A percentile compares a stretch with the other conserved stretches of the same genome.
Conservation (phyloP, 164 flowering plant genomes). For the Sedum album region DNA sequence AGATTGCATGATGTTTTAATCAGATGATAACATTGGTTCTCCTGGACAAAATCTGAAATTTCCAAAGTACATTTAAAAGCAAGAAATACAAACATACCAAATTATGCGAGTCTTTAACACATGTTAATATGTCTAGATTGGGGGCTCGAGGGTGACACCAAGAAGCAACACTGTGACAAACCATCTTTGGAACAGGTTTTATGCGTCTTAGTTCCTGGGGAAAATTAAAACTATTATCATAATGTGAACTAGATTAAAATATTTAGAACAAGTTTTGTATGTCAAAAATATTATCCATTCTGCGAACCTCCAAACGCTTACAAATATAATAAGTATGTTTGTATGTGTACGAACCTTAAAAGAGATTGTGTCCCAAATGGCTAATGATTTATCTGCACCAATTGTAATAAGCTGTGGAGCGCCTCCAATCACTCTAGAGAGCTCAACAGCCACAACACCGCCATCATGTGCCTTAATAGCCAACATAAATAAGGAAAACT, state of each 20-base stretch:
- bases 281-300: not conserved
- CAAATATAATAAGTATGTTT: not conserved
- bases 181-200: constrained; percentile 87
- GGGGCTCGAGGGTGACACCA: constrained; percentile 99
- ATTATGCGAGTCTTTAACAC: constrained; percentile 97
- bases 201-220: constrained; percentile 83
- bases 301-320: not conserved
- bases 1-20: constrained; percentile 9
- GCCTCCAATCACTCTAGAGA: constrained; percentile 83
- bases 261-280: not conserved
- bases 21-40: not conserved
- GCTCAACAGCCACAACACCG: constrained; percentile 94
- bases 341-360: constrained; percentile 53
- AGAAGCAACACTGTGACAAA: constrained; percentile 95
- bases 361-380: constrained; percentile 97
- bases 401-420: constrained; percentile 93
- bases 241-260: not conserved
- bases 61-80: not conserved
- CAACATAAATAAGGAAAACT: not conserved
- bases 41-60: not conserved
- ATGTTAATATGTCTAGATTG: constrained; percentile 88
- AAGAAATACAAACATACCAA: constrained; percentile 43
- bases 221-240: not conserved
- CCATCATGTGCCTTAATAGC: constrained; percentile 93
- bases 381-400: constrained; percentile 91